These are phyloP conservation scores for Nothophoma quercina DNA, from an alignment of 2,329 filamentous ascomycete genomes.

Conservation along the genomic window DNA sequence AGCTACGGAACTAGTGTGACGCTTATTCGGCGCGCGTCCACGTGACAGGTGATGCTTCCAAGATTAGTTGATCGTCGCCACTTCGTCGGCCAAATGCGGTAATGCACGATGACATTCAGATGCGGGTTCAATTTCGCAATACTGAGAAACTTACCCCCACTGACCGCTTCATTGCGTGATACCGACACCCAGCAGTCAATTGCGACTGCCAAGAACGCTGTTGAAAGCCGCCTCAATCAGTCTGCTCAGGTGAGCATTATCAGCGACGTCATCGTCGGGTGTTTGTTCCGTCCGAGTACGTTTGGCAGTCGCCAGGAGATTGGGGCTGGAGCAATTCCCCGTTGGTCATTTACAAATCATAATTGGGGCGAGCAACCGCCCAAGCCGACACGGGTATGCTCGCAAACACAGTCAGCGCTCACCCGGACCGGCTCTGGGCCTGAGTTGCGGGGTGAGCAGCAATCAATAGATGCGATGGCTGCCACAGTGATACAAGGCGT, in stretches of 20 bases:
- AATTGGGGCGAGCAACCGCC: constrained; percentile 1
- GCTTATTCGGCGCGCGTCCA: constrained; percentile 26
- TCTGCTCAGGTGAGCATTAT: constrained; percentile 14
- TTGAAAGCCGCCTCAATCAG: not conserved
- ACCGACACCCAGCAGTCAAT: not conserved
- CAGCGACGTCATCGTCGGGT: constrained; percentile 23
- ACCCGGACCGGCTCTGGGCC: constrained; percentile 6
- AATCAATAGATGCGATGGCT: constrained; percentile 13
- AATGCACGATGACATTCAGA: constrained; percentile 16
- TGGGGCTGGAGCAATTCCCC: constrained; percentile 2
- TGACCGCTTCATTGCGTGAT: constrained; percentile 15
- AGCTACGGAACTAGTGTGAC: constrained; percentile 22
- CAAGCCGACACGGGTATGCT: constrained; percentile 13
- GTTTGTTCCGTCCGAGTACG: constrained; percentile 17
- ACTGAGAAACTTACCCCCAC: not conserved
- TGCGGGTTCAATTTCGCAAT: constrained; percentile 4
- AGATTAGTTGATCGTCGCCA: constrained; percentile 1
- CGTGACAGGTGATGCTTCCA: constrained; percentile 17
- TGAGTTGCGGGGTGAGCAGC: constrained; percentile 22
- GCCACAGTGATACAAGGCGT: constrained; percentile 24
- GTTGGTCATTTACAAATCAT: constrained; percentile 15
- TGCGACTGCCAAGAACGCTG: constrained; percentile 4
- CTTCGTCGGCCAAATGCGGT: constrained; percentile 15
- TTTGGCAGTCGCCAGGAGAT: not conserved
- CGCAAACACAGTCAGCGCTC: constrained; percentile 17